Evolutionary conservation across 2,329 filamentous ascomycete species (phyloP), one percentile per base, ranked within the genome.

Genomic region (Phialophora chinensis): DNA sequence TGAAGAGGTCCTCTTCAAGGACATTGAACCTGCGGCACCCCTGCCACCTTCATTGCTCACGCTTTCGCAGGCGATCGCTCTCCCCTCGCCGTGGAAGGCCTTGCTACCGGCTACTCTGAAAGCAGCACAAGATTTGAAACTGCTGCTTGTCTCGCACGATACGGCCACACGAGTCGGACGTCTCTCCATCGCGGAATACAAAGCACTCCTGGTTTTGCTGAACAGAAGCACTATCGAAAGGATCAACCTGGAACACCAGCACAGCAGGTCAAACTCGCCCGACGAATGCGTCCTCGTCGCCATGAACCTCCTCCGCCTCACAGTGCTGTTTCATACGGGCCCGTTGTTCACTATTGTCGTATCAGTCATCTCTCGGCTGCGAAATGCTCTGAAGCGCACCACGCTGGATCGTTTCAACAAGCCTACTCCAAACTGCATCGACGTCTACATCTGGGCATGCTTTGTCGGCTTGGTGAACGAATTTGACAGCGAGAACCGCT

Each of bases 271-370:
- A 7, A 33, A 56, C 17, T 44, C 57, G 44, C 29, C 60, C 23
- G 63, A 65, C 52, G 57, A 65, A 29, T 38, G 49, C 35, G 57
- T 52, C 25, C 27, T 65, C 11, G 33, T 60, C 23, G 63, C 63
- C 38, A 65, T 65, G 63, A 65, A 65, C 50, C 50, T 65, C 12
- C 23, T 61, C 17, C 47, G 63, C n/a, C 57, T 65, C 8, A 65
- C 63, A 14, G 23, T 31, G 6, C 42, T 65, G 57, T 65, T 65
- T 17, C 25, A 56, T 17, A 57, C 63, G 8, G 57, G 47, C 12
- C 57, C 57, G n/a, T 50, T 65, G 35, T 55, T 47, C 50, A n/a
- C 35, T 2, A 65, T 65, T 25, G 50, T 65, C 17, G 35, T 61
- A 20, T 50, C 47, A 23, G 63, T 61, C 52, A 61, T 61, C 27